phyloP scores from a whole-genome alignment of 768 basidiomycete species.

The Boletus coccyginus region DNA sequence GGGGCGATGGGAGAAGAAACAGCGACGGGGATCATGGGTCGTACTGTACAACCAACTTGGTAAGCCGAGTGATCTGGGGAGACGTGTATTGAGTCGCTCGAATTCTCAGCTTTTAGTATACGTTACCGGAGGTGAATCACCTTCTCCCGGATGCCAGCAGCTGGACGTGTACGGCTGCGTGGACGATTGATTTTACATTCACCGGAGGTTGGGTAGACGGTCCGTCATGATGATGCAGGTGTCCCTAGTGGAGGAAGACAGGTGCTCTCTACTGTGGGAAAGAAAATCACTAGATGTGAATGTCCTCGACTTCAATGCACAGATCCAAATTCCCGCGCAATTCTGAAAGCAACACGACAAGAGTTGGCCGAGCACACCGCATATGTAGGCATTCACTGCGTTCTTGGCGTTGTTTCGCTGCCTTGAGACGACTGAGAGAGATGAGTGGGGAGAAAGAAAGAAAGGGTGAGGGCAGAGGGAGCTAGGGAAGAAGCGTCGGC shows the following conservation, averaged over 20 bases:
- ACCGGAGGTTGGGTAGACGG: background rate
- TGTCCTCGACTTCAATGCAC: too few species aligned
- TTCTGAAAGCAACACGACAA: too few species aligned
- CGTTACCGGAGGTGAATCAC: background rate
- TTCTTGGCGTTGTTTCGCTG: too few species aligned
- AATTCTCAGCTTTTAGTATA: conserved; percentile 24
- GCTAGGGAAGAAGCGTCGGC: too few species aligned
- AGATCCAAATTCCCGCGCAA: too few species aligned
- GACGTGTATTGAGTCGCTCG: conserved; percentile 1
- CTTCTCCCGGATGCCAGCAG: background rate
- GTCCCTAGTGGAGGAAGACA: background rate
- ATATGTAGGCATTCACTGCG: too few species aligned
- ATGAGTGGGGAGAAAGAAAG: too few species aligned
- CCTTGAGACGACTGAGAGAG: too few species aligned
- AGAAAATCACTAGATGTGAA: too few species aligned
- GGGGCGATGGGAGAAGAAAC: conserved; percentile 6
- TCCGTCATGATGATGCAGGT: background rate
- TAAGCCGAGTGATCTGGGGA: background rate
- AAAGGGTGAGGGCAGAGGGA: too few species aligned
- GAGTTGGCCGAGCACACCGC: too few species aligned
- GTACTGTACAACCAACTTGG: background rate
- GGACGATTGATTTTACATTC: background rate
- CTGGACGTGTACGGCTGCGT: background rate
- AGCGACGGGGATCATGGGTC: conserved; percentile 17
- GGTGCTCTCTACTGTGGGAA: background rate